phyloP scores from a whole-genome alignment of 2,329 filamentous ascomycete genomes.

The Penicillium polonicum region DNA sequence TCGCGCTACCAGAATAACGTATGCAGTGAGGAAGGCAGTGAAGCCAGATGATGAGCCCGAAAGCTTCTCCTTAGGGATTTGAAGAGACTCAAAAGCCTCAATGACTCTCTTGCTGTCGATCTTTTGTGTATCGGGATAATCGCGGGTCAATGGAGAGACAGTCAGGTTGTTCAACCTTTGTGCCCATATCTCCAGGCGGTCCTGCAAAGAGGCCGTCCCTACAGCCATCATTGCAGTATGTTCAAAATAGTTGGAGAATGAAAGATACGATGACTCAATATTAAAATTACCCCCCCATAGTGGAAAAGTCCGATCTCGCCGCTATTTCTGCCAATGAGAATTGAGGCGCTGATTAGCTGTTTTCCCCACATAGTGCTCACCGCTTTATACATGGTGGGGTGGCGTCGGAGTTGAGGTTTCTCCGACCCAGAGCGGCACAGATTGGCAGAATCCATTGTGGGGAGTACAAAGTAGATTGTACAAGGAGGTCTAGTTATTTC shows the following conservation, averaged over 20 bases:
- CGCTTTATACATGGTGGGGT: constrained; percentile 9
- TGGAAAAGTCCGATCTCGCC: constrained; percentile 34
- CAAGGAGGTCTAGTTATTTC: neutral
- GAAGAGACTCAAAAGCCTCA: constrained; percentile 45
- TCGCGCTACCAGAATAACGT: constrained; percentile 46
- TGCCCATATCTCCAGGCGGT: constrained; percentile 44
- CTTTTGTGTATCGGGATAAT: constrained; percentile 44
- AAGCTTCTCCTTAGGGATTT: constrained; percentile 40
- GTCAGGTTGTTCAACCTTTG: constrained; percentile 44
- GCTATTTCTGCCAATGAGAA: constrained; percentile 6
- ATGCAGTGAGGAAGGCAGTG: constrained; percentile 45
- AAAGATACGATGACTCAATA: constrained; percentile 26
- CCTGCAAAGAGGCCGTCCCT: constrained; percentile 35
- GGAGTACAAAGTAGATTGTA: neutral
- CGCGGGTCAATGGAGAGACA: constrained; percentile 45
- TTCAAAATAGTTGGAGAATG: constrained; percentile 15
- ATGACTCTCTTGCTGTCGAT: constrained; percentile 41
- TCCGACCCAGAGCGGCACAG: neutral
- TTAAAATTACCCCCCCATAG: constrained; percentile 16
- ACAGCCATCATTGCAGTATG: constrained; percentile 35
- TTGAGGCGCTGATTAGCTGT: constrained; percentile 18
- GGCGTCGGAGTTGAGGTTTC: neutral
- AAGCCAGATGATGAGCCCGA: constrained; percentile 38
- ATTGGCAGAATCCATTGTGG: neutral
- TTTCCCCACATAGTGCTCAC: constrained; percentile 19